A percentile compares a stretch with the other conserved stretches of the same genome.
Evolutionary conservation across 1,284 basidiomycete genomes (phyloP).

Genomic region (Cryptococcus jaspeensis): DNA sequence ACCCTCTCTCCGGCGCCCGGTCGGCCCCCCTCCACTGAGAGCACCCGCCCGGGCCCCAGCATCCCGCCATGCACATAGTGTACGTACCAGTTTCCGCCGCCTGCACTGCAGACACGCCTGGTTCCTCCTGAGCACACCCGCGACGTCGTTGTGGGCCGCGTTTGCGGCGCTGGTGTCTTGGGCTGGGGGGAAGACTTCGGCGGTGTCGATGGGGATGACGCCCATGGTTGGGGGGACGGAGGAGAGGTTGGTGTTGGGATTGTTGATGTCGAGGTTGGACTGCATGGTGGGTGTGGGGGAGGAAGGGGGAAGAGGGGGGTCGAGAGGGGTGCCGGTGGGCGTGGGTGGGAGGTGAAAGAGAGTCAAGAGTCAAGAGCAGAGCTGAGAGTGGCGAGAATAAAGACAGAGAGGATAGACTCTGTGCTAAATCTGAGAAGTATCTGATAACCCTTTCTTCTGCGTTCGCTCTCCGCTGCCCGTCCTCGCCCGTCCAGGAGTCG

Average conservation of each 20-base stretch:
- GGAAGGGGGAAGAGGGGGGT: not conserved
- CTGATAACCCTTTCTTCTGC: too few species aligned
- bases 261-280: too few species aligned
- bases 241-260: not conserved
- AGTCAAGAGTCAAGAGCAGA: too few species aligned
- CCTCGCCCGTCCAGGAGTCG: too few species aligned
- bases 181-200: not conserved
- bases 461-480: too few species aligned
- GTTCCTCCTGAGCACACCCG: conserved; percentile 35
- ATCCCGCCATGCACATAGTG: conserved; percentile 10
- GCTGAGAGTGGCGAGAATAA: not conserved
- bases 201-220: conserved; percentile 14
- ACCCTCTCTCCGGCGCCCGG: too few species aligned
- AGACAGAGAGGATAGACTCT: too few species aligned
- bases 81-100: conserved; percentile 33
- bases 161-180: too few species aligned
- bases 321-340: not conserved
- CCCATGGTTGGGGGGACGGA: conserved; percentile 1
- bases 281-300: not conserved
- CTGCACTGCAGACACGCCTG: conserved; percentile 41
- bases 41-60: too few species aligned
- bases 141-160: conserved; percentile 21
- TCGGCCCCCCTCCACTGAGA: too few species aligned
- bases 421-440: too few species aligned
- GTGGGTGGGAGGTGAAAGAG: not conserved